These are phyloP conservation scores for Nicotiana paniculata DNA, from an alignment of 257 asterid species.

Conservation along the genomic window DNA sequence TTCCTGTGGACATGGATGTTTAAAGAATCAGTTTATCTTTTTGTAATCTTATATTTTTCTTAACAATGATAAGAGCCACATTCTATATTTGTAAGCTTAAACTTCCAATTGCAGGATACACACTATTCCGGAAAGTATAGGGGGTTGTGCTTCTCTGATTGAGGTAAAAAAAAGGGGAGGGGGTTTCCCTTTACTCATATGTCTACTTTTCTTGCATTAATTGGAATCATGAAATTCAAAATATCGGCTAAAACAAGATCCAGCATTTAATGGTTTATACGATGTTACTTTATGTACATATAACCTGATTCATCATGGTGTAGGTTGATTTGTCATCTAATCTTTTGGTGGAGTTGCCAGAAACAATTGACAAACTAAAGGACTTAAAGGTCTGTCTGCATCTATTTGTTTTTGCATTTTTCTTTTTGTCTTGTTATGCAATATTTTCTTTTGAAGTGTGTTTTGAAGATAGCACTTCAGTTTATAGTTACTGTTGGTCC, in stretches of 20 bases:
- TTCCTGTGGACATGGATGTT: neutral
- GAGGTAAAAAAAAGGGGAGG: slow-evolving; percentile 40
- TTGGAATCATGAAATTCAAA: neutral
- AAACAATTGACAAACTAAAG: slow-evolving; percentile 44
- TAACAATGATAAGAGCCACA: neutral
- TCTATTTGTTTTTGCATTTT: neutral
- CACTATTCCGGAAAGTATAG: slow-evolving; percentile 56
- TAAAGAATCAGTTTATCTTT: neutral
- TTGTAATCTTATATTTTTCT: neutral
- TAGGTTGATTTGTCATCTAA: slow-evolving; percentile 85
- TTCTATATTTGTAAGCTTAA: neutral
- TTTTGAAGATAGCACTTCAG: neutral
- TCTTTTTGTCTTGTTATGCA: neutral
- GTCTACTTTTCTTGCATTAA: neutral
- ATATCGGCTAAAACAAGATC: neutral
- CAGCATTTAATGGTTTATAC: slow-evolving; percentile 3
- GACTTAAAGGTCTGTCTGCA: slow-evolving; percentile 55
- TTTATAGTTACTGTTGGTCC: neutral
- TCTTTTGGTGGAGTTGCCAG: slow-evolving; percentile 73
- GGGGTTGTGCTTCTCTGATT: slow-evolving; percentile 63
- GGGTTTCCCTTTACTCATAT: neutral
- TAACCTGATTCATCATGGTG: slow-evolving; percentile 23
- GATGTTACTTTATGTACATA: slow-evolving; percentile 2
- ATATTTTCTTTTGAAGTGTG: neutral
- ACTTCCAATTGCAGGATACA: slow-evolving; percentile 47